Evolutionary conservation across 164 flowering plant species (phyloP).

Genomic region (Hamamelis virginiana): DNA sequence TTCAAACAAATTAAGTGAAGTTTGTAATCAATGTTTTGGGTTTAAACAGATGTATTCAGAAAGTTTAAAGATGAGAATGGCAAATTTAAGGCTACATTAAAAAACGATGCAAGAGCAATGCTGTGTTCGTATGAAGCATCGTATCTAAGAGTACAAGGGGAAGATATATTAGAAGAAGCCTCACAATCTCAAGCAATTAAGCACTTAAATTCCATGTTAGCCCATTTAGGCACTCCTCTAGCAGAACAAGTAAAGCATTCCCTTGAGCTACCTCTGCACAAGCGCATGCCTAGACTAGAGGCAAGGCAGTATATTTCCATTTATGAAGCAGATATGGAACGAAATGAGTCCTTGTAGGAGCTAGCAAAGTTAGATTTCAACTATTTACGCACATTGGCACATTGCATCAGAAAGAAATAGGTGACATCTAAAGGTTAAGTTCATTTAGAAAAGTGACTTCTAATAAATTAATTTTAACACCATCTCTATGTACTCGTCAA

Average conservation of each 20-base stretch:
- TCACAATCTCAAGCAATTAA: constrained; percentile 11
- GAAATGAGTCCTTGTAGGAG: constrained; percentile 7
- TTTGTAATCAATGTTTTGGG: background rate
- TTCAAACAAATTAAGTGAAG: too few species aligned
- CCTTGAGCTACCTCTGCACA: constrained; percentile 13
- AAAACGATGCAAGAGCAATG: background rate
- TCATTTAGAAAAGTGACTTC: background rate
- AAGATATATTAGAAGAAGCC: constrained; percentile 21
- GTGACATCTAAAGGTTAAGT: constrained; percentile 13
- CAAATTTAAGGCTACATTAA: background rate
- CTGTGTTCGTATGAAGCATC: constrained; percentile 16
- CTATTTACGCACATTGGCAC: constrained; percentile 15
- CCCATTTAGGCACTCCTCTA: background rate
- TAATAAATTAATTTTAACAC: background rate
- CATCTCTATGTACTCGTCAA: too few species aligned
- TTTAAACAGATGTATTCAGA: constrained; percentile 1
- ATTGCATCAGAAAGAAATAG: constrained; percentile 25
- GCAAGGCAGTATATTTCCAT: constrained; percentile 12
- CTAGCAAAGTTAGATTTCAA: constrained; percentile 30
- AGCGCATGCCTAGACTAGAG: constrained; percentile 11
- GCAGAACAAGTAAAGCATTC: background rate
- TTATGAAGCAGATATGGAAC: constrained; percentile 5
- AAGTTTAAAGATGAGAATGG: constrained; percentile 7
- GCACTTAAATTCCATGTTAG: constrained; percentile 4
- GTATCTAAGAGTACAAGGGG: constrained; percentile 8